phyloP scores from a whole-genome alignment of 331 rosid genomes.

The Ulmus americana region DNA sequence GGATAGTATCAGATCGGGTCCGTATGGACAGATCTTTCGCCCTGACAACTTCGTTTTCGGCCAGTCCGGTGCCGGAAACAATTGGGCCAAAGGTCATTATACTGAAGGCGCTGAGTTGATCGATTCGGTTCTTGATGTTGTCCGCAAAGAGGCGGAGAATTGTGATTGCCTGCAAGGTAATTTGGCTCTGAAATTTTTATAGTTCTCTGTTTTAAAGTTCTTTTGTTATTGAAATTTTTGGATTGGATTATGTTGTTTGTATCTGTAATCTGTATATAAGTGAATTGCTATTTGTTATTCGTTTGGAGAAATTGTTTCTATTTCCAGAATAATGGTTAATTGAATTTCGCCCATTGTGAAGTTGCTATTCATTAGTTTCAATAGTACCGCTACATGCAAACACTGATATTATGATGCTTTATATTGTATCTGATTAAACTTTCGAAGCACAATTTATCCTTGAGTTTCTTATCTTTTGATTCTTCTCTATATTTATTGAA shows the following conservation, averaged over 20 bases:
- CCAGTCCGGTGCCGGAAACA: conserved; percentile 84
- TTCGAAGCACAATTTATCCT: not conserved
- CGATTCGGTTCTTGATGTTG: conserved; percentile 74
- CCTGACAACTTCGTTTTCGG: conserved; percentile 82
- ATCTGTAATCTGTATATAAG: not conserved
- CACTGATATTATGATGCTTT: not conserved
- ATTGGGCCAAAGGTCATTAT: conserved; percentile 89
- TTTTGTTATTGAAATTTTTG: not conserved
- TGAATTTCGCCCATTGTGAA: not conserved
- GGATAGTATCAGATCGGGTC: conserved; percentile 90
- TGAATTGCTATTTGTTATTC: not conserved
- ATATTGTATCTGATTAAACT: not conserved
- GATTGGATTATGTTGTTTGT: not conserved
- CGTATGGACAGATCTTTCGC: conserved; percentile 68
- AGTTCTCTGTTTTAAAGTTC: not conserved
- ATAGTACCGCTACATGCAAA: not conserved
- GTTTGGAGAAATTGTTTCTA: not conserved
- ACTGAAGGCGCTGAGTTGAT: conserved; percentile 82
- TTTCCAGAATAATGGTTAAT: not conserved
- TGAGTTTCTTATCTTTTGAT: not conserved
- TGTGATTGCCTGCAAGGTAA: conserved; percentile 82
- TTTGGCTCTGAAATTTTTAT: not conserved
- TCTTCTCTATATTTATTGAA: not conserved
- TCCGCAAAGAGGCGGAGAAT: conserved; percentile 80
- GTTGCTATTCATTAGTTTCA: too few relatives aligned